These are phyloP conservation scores for Colletotrichum graminicola DNA, from an alignment of 2,329 filamentous ascomycete genomes.

Conservation along the genomic window DNA sequence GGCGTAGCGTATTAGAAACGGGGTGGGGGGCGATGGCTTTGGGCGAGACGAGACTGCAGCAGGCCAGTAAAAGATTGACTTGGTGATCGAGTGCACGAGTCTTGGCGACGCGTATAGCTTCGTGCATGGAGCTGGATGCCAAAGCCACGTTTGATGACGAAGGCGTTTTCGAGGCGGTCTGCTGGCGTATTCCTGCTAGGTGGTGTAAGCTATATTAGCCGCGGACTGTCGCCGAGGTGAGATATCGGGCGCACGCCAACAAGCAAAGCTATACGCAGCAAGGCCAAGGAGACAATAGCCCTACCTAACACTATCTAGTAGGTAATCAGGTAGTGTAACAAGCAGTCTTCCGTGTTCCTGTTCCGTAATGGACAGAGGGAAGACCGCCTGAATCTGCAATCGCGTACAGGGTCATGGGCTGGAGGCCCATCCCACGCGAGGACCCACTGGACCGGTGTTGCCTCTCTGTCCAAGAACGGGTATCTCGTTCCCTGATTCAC, in stretches of 20 bases:
- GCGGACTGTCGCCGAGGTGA: not conserved
- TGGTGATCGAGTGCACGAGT: not conserved
- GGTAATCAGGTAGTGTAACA: not conserved
- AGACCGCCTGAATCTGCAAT: conserved; percentile 9
- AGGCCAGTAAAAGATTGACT: not conserved
- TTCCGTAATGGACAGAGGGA: conserved; percentile 28
- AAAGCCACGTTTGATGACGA: conserved; percentile 31
- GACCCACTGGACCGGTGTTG: conserved; percentile 15
- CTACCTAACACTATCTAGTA: not conserved
- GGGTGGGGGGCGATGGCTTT: conserved; percentile 13
- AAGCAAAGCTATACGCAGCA: not conserved
- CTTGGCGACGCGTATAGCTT: conserved; percentile 1
- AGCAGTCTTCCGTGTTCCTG: not conserved
- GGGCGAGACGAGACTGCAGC: conserved; percentile 17
- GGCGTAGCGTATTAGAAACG: conserved; percentile 10
- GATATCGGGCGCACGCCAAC: conserved; percentile 12
- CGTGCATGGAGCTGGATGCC: conserved; percentile 9
- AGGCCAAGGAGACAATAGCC: conserved; percentile 23
- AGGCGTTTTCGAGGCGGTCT: conserved; percentile 34
- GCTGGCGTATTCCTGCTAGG: conserved; percentile 22
- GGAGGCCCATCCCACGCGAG: conserved; percentile 33
- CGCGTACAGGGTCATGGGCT: not conserved
- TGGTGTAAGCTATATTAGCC: conserved; percentile 9
- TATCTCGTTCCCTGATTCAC: not conserved
- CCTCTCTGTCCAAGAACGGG: conserved; percentile 21